Evolutionary conservation across 495 filamentous ascomycete species (phyloP).

Genomic region (Tuber magnatum): DNA sequence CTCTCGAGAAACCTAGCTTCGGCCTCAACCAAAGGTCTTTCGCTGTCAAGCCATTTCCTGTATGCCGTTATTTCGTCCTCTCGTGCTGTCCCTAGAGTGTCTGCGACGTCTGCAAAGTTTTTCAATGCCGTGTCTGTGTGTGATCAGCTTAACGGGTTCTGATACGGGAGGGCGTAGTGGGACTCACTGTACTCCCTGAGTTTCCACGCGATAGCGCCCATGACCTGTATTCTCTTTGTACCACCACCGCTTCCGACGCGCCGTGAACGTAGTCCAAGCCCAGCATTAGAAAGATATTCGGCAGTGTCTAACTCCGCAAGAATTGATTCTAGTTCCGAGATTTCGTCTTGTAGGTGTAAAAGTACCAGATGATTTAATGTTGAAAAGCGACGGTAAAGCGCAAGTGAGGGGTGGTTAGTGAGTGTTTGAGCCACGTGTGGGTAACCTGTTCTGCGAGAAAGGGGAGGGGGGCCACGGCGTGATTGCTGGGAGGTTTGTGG

Average conservation of each 20-base stretch:
- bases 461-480: constrained; percentile 4
- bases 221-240: constrained; percentile 54
- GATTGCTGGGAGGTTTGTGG: constrained; percentile 9
- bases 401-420: constrained; percentile 20
- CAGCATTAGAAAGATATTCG: constrained; percentile 53
- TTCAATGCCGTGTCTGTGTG: constrained; percentile 29
- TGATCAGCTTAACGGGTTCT: constrained; percentile 3
- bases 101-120: constrained; percentile 25
- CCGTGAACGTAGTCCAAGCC: constrained; percentile 60
- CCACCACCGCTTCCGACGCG: constrained; percentile 64
- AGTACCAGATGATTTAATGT: constrained; percentile 76
- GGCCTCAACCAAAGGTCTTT: constrained; percentile 19
- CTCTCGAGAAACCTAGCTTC: constrained; percentile 18
- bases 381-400: constrained; percentile 77
- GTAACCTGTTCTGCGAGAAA: constrained; percentile 27
- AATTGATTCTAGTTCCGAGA: constrained; percentile 68
- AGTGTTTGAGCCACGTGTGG: constrained; percentile 33
- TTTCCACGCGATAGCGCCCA: constrained; percentile 66
- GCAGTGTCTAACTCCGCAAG: constrained; percentile 51
- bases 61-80: constrained; percentile 25
- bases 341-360: constrained; percentile 79
- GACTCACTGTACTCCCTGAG: constrained; percentile 75
- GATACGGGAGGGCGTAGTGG: not conserved
- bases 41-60: constrained; percentile 25
- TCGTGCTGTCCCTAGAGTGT: constrained; percentile 11